Evolutionary conservation across 2,329 filamentous ascomycete genomes (phyloP).

Genomic region (Raffaelea arxii): DNA sequence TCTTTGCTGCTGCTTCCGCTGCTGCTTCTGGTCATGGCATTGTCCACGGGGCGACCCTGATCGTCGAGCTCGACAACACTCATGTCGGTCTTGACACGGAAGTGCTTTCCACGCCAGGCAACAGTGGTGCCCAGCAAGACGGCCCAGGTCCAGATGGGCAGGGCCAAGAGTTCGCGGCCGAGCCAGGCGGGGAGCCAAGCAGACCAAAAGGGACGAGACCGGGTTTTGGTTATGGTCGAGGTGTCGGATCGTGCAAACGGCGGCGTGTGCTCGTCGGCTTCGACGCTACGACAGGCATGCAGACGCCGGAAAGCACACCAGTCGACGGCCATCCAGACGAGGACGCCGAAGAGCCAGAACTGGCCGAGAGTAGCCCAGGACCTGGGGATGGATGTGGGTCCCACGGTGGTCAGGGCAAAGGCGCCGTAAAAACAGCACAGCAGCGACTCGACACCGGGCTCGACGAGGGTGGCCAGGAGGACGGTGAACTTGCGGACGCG

Average conservation of each 20-base stretch:
- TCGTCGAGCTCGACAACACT: conserved; percentile 49
- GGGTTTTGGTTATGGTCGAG: too few relatives aligned
- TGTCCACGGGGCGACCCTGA: not conserved
- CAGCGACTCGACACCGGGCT: conserved; percentile 84
- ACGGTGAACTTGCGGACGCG: conserved; percentile 94
- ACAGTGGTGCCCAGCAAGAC: conserved; percentile 83
- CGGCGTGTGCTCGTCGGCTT: conserved; percentile 59
- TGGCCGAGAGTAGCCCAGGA: conserved; percentile 57
- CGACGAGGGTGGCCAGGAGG: conserved; percentile 75
- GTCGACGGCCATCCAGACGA: conserved; percentile 66
- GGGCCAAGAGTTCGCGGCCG: conserved; percentile 68
- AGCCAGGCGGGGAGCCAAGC: conserved; percentile 80
- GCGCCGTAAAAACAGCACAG: conserved; percentile 74
- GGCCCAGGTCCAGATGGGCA: conserved; percentile 86
- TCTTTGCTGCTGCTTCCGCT: conserved; percentile 12
- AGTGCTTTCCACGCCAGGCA: conserved; percentile 74
- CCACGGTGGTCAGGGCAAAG: conserved; percentile 64
- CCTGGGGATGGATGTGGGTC: too few relatives aligned
- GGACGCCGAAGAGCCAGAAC: conserved; percentile 58
- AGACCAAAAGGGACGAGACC: conserved; percentile 44
- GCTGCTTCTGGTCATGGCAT: not conserved
- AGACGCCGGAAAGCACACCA: conserved; percentile 63
- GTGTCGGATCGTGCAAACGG: conserved; percentile 58
- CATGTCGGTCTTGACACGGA: conserved; percentile 77
- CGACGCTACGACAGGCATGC: conserved; percentile 62